Percentiles rank a stretch among this genome's conserved stretches.
Conservation (phyloP, 1,139 yeast species). For the Ashbya aceris region DNA sequence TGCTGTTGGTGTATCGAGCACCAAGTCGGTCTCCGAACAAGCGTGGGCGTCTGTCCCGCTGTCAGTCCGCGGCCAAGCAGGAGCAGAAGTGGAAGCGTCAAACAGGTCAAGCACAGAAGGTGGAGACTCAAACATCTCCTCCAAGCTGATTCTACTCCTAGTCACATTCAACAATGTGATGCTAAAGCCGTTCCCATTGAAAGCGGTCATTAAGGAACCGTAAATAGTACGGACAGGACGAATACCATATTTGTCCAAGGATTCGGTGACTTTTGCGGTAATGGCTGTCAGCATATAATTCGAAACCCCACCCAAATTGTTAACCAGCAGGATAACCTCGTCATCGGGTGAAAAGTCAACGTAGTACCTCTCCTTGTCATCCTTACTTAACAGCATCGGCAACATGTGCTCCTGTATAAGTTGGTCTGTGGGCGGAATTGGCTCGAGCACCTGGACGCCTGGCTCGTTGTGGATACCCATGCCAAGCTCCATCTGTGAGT, state of each 20-base stretch:
- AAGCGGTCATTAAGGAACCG: constrained; percentile 75
- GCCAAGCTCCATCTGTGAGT: constrained; percentile 74
- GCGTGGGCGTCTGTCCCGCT: constrained; percentile 24
- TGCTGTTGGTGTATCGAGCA: constrained; percentile 33
- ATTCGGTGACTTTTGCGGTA: constrained; percentile 39
- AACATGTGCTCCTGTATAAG: constrained; percentile 44
- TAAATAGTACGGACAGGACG: constrained; percentile 57
- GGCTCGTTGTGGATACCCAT: constrained; percentile 97
- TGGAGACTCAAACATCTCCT: constrained; percentile 32
- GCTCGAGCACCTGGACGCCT: constrained; percentile 61
- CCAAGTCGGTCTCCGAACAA: constrained; percentile 30
- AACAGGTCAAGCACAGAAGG: constrained; percentile 41
- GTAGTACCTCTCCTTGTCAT: constrained; percentile 61
- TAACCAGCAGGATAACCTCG: constrained; percentile 59
- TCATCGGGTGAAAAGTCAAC: constrained; percentile 54
- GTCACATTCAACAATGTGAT: constrained; percentile 65
- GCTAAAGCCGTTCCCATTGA: constrained; percentile 87
- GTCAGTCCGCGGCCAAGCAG: constrained; percentile 57
- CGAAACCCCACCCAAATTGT: constrained; percentile 82
- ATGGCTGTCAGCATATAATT: constrained; percentile 65
- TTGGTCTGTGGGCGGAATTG: constrained; percentile 59
- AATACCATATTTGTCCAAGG: constrained; percentile 43
- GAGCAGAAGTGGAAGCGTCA: constrained; percentile 66
- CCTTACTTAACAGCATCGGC: constrained; percentile 43
- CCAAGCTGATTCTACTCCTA: constrained; percentile 33